Evolutionary conservation across 140 eudicot genomes (phyloP), one percentile per base, ranked within the genome.

Genomic region (Erigeron philadelphicus): DNA sequence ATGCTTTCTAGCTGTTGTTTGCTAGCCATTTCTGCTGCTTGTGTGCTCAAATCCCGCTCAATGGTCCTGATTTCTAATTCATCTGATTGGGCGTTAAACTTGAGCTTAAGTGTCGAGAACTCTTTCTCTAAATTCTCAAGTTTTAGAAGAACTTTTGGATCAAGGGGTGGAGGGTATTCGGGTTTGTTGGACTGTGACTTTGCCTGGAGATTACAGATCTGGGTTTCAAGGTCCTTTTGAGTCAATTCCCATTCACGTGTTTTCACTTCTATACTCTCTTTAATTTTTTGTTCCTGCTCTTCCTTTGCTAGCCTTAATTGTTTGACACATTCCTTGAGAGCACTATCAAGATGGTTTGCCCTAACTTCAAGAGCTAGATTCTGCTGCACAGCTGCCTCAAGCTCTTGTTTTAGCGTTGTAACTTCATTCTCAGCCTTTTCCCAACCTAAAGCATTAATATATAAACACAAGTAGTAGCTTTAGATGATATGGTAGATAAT

Each of bases 401-500:
- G 95, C 66, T 88, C 90, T 75, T 84, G 96, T 75, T 81, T 92
- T 66, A 92, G 16, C 12, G 38, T 35, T 11, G 81, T 76, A 47
- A 70, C 96, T 81, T 92, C 98, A 59, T 82, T 88, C 72, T 92
- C 98, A 35, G 98, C 98, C 77, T 79, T 88, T 76, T 92, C 98
- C 98, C 98, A 92, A 7, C 98, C 97, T 90, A 62, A 61, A 31
- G 4, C 70, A 16, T 45, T 57, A 13, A 25, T 1, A 72, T 72
- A 44, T 43, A 17, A 40, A 43, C 73, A 17, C 3, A 18, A 68
- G 15, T 65, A 25, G 52, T 65, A 25, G 52, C 31, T 17, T 31
- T 25, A 25, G 46, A 67, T 44, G 10, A 41, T 9, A 56, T 17
- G 18, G 61, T 31, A 9, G 38, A 55, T 55, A 55, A 55, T 18